A percentile compares a stretch with the other conserved stretches of the same genome.
These are phyloP conservation scores for Aspergillus alliaceus DNA, from an alignment of 2,329 filamentous ascomycete species.

Conservation along the genomic window DNA sequence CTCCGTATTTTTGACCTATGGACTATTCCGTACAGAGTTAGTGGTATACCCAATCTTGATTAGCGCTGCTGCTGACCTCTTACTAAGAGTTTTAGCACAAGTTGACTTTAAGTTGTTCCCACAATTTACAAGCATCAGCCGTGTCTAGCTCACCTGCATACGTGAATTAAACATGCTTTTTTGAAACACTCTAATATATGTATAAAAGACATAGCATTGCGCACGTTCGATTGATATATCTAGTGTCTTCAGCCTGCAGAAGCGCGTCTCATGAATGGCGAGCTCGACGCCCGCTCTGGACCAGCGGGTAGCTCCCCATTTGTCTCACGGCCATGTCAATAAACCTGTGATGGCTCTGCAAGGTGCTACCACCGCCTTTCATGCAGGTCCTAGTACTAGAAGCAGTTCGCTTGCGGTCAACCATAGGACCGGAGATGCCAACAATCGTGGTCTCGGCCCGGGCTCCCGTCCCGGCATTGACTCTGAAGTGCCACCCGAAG, in stretches of 20 bases:
- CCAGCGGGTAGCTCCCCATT: slow-evolving; percentile 26
- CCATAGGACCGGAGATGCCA: slow-evolving; percentile 18
- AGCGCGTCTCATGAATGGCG: slow-evolving; percentile 31
- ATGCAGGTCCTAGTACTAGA: slow-evolving; percentile 23
- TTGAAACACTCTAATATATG: not conserved
- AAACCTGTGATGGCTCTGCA: slow-evolving; percentile 29
- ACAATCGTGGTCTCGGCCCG: slow-evolving; percentile 14
- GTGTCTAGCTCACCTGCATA: too few species aligned
- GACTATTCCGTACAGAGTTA: not conserved
- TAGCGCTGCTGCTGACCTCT: not conserved
- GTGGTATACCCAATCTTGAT: not conserved
- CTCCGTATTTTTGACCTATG: too few species aligned
- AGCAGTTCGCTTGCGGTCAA: slow-evolving; percentile 15
- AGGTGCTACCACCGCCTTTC: slow-evolving; percentile 40
- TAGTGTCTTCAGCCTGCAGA: not conserved
- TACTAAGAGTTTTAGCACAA: not conserved
- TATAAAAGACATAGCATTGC: not conserved
- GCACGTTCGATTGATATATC: not conserved
- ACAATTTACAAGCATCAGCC: not conserved
- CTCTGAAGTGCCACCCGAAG: slow-evolving; percentile 28
- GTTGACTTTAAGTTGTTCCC: not conserved
- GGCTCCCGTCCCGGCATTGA: slow-evolving; percentile 17
- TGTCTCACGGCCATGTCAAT: slow-evolving; percentile 24
- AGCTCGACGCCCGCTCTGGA: slow-evolving; percentile 27
- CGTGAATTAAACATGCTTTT: not conserved